Base-by-base conservation (phyloP, 2,329 filamentous ascomycete genomes). In the Xylogone sp. region DNA sequence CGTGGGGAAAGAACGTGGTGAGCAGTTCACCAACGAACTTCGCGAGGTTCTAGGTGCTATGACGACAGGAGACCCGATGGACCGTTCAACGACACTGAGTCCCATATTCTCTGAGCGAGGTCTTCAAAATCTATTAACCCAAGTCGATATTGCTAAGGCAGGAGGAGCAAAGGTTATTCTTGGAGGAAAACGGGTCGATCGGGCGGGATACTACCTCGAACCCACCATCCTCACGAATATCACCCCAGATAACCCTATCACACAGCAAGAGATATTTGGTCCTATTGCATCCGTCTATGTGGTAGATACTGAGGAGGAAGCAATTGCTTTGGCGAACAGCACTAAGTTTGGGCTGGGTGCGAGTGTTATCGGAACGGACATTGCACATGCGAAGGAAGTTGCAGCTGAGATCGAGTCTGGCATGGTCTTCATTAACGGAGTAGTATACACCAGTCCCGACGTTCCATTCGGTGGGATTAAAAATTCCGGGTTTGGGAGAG, bases 261-360 rank as follows among this genome's bases (percentile, higher is more conserved):
- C 7, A 6, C 29, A 34, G 13, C 5, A 45, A n/a, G 55, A 19
- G 56, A 53, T 2, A 13, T 86, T 86, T 54, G 82, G 82, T 0
- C 81, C 82, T 0, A 81, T 86, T 9, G 76, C 82, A 1, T 75
- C 75, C 22, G 77, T 86, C 56, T 74, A 75, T 49, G 75, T 71
- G 0, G 83, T 83, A 66, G 76, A 79, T 60, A 75, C 71, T 0
- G 79, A 82, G 57, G 73, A 75, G 20, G 78, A 82, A 56, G 79
- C 72, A 1, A 59, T 82, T 22, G 62, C 67, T 29, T 67, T 74
- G 22, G 79, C 79, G 2, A 83, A 83, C 61, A 74, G 8, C 13
- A 39, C 12, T 4, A 39, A 6, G n/a, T 39, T 39, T 39, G 34
- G 34, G n/a, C 13, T 39, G 13, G 34, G 34, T 39, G 34, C 34